Conservation (phyloP, 2,329 filamentous ascomycete species). For the Cryphonectria parasitica region DNA sequence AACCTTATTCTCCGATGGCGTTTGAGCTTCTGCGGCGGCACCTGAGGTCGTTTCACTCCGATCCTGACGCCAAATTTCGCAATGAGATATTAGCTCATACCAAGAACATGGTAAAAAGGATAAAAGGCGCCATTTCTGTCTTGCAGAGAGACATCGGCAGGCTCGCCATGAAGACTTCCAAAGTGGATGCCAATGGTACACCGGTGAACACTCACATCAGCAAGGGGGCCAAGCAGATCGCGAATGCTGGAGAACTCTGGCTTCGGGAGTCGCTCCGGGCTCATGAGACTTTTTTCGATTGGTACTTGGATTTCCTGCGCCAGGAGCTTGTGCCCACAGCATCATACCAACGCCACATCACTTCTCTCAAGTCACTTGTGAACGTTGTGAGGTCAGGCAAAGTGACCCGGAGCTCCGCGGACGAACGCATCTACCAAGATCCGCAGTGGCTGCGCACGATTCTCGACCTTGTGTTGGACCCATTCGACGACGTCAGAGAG, state of each 20-base stretch:
- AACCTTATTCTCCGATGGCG: slow-evolving; percentile 67
- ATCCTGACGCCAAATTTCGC: slow-evolving; percentile 84
- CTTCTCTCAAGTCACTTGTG: slow-evolving; percentile 71
- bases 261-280: slow-evolving; percentile 47
- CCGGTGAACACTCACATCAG: slow-evolving; percentile 21
- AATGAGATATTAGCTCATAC: slow-evolving; percentile 78
- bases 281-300: slow-evolving; percentile 69
- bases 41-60: slow-evolving; percentile 74
- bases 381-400: slow-evolving; percentile 71
- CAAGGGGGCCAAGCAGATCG: slow-evolving; percentile 23
- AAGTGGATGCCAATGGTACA: background rate
- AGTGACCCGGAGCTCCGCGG: slow-evolving; percentile 44
- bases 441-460: slow-evolving; percentile 64
- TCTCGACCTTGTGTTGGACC: slow-evolving; percentile 81
- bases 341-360: slow-evolving; percentile 89
- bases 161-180: slow-evolving; percentile 32
- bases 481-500: slow-evolving; percentile 88
- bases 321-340: slow-evolving; percentile 77
- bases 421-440: slow-evolving; percentile 42
- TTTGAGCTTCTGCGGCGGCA: slow-evolving; percentile 67
- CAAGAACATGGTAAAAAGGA: slow-evolving; percentile 75
- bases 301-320: slow-evolving; percentile 75
- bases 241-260: slow-evolving; percentile 21
- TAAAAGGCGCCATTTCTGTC: slow-evolving; percentile 67
- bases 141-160: slow-evolving; percentile 51